Base-by-base conservation (phyloP, 2,329 filamentous ascomycete genomes). In the Monosporascus sp. region DNA sequence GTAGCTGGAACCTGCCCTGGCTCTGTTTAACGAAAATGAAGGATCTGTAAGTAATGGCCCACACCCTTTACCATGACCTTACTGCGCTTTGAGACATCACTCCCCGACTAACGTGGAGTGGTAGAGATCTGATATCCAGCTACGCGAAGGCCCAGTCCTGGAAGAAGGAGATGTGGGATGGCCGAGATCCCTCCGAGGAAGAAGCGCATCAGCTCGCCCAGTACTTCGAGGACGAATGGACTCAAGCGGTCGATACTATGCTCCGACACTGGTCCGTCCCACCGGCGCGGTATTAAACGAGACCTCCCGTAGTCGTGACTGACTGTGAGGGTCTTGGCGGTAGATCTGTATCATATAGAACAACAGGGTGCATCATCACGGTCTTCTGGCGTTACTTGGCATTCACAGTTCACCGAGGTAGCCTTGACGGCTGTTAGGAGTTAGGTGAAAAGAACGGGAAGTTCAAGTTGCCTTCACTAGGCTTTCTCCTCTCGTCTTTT, bases 1-100 rank as follows among this genome's bases (percentile, higher is more conserved):
- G 83, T 24, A 89, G 85, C 65, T 90, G 88, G 86, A 91, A 90
- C 64, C 75, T 87, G 60, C 87, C 85, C 42, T 90, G 87, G 86
- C 71, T 90, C 46, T 83, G 87, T 34, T 71, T 90, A 9, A 72
- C 72, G 42, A 89, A 88, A 67, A 83, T 89, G 49, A 74, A 77
- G 22, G 79, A 82, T 52, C 83, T 85, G 84, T 86, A 72, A 68
- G 81, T 74, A 24, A n/a, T 22, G 17, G 41, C 41, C 31, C 37
- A 14, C 11, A 11, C 4, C 34, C 22, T 39, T 47, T 53, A 47
- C 18, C 18, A 17, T 52, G 48, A 22, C 34, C 38, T 5, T 15
- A 15, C 24, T 36, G 18, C 50, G 11, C 36, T 5, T 18, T 22
- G 51, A 3, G 6, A 22, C 17, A 20, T 47, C 11, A 47, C 27